A percentile compares a stretch with the other conserved stretches of the same genome.
phyloP scores from a whole-genome alignment of 257 asterid genomes.

The Rauvolfia tetraphylla region DNA sequence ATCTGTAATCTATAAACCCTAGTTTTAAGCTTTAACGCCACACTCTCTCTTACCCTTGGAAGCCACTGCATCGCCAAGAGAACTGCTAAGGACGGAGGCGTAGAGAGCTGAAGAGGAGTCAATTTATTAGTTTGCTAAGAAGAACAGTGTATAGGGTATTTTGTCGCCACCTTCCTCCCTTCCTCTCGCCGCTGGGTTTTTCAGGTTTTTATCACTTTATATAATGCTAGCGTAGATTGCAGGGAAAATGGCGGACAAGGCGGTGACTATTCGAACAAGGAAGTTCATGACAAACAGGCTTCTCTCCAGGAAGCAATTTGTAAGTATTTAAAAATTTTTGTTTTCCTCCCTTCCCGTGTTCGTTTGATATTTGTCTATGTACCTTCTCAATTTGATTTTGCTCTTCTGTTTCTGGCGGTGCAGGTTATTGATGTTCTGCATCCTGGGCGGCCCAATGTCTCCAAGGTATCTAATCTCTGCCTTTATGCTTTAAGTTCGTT shows the following conservation, averaged over 20 bases:
- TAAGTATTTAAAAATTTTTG: constrained; percentile 16
- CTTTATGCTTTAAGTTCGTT: background rate
- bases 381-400: background rate
- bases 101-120: background rate
- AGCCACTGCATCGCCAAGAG: constrained; percentile 6
- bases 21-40: background rate
- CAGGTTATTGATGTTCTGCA: constrained; percentile 85
- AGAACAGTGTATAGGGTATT: background rate
- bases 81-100: constrained; percentile 1
- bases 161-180: background rate
- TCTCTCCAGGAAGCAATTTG: constrained; percentile 85
- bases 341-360: too few relatives aligned
- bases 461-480: constrained; percentile 48
- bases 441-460: constrained; percentile 86
- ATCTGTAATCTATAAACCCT: background rate
- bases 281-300: constrained; percentile 91
- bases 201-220: background rate
- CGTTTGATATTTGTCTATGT: background rate
- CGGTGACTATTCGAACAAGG: constrained; percentile 80
- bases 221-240: background rate
- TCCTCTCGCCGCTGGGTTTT: background rate
- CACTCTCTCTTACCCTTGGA: background rate
- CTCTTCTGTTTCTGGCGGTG: background rate
- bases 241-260: constrained; percentile 88
- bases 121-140: background rate